phyloP scores from a whole-genome alignment of 1,139 yeast species.

The Scheffersomyces segobiensis region DNA sequence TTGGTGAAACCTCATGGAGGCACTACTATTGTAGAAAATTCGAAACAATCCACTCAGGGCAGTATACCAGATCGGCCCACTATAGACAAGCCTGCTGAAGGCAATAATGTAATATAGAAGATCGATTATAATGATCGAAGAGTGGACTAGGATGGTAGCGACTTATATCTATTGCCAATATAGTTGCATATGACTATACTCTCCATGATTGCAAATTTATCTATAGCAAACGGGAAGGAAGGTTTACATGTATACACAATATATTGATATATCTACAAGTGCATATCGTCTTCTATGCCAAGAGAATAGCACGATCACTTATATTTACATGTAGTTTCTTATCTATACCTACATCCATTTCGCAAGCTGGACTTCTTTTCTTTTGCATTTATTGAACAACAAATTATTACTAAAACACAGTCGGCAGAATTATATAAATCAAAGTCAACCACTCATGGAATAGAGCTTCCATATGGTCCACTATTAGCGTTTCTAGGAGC shows the following conservation, averaged over 20 bases:
- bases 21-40: conserved; percentile 25
- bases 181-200: no score
- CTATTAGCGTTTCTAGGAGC: conserved; percentile 5
- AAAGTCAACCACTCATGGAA: not conserved
- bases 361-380: no score
- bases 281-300: not conserved
- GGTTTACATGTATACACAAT: not conserved
- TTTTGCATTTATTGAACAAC: not conserved
- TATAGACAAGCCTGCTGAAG: conserved; percentile 8
- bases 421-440: not conserved
- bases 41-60: conserved; percentile 9
- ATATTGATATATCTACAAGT: not conserved
- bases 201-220: no score
- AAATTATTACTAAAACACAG: not conserved
- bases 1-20: conserved; percentile 60
- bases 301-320: no score
- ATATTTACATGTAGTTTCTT: not conserved
- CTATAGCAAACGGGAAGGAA: no score
- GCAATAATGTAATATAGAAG: not conserved
- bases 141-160: not conserved
- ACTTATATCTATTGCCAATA: no score
- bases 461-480: conserved; percentile 12
- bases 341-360: not conserved
- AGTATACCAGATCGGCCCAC: conserved; percentile 4
- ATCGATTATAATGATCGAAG: not conserved